phyloP scores from a whole-genome alignment of 306 rosid genomes.

The Cucurbita maxima region DNA sequence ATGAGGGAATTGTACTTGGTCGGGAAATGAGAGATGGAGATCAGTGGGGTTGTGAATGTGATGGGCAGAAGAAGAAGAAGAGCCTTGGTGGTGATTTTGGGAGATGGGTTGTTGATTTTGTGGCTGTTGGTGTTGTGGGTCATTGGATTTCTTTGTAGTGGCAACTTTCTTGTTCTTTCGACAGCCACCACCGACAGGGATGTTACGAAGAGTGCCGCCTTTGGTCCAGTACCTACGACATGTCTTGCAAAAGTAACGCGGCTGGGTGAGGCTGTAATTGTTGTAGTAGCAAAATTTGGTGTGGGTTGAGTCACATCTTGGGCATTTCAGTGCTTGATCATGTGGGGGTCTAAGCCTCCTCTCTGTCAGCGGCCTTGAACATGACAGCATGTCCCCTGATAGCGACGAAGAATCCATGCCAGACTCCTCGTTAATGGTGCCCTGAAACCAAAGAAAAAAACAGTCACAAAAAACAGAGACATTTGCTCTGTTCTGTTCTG shows the following conservation, averaged over 20 bases:
- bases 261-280: constrained; percentile 95
- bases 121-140: neutral
- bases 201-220: constrained; percentile 92
- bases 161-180: constrained; percentile 79
- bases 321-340: constrained; percentile 78
- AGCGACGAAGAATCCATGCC: constrained; percentile 74
- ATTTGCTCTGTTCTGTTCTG: neutral
- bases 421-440: constrained; percentile 55
- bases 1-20: constrained; percentile 44
- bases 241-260: constrained; percentile 91
- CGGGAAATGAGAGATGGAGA: constrained; percentile 54
- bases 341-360: constrained; percentile 66
- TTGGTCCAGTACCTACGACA: constrained; percentile 96
- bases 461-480: neutral
- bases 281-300: constrained; percentile 98
- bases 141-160: constrained; percentile 47
- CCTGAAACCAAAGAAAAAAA: constrained; percentile 18
- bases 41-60: constrained; percentile 37
- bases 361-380: constrained; percentile 65
- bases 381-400: constrained; percentile 53
- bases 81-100: constrained; percentile 16
- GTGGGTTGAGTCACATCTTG: constrained; percentile 87
- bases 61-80: constrained; percentile 7
- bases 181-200: constrained; percentile 94
- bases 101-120: neutral